Evolutionary conservation across 768 basidiomycete genomes (phyloP), one percentile per base, ranked within the genome.

Genomic region (Leccinum variicolor): DNA sequence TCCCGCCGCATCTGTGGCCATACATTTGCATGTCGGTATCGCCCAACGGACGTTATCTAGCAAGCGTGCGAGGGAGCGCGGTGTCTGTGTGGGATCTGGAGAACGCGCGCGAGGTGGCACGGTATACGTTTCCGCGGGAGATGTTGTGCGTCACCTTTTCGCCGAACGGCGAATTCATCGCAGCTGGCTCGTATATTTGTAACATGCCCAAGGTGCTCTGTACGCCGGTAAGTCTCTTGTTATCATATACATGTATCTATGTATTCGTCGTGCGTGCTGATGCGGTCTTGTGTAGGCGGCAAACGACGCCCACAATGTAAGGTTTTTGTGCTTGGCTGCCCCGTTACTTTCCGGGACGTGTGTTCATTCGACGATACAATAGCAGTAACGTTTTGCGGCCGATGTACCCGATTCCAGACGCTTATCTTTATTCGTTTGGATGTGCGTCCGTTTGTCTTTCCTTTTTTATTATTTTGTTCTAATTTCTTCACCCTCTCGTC

Each of bases 1-100:
- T 50, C 10, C 19, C 66, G 8, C 50, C 60, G 5, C 54, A 62
- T n/a, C 15, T 48, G 54, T 68, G 65, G 66, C 65, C 65, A 2
- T 59, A 68, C 54, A 62, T 66, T 5, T 68, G 58, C 56, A 50
- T 66, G 61, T 68, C 63, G 8, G 58, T 68, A 14, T 68, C 66
- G 1, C 60, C 65, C 4, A 34, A 53, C 2, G 66, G 66, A 4
- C 60, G 58, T 0, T 54, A 54, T 21, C 25, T 66, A 34, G 61
- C 65, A 1, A 68, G 58, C 57, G 66, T 68, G 28, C 58, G 66
- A 3, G 66, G 66, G 9, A 55, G 46, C 2, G 60, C 46, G 9
- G 56, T 68, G 23, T 47, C 28, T 15, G 58, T 66, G 2, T 66
- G 65, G 65, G 58, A 62, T 6, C 23, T 68, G 50, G 63, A 60